These are phyloP conservation scores for Crepidotus variabilis DNA, from an alignment of 768 basidiomycete species.

Conservation along the genomic window DNA sequence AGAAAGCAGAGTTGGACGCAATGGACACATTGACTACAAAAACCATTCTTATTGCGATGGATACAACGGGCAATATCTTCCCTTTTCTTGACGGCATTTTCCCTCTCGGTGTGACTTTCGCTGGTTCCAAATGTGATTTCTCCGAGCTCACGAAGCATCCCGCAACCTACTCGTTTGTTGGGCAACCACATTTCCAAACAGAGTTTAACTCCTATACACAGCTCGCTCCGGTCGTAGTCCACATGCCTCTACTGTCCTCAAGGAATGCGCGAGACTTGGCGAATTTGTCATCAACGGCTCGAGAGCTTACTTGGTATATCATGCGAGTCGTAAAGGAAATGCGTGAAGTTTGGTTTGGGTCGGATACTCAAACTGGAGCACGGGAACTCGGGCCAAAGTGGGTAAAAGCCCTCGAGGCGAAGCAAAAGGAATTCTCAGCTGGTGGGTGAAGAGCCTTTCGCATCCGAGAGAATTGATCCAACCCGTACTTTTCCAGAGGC, in stretches of 20 bases:
- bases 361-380: slow-evolving; percentile 61
- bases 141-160: slow-evolving; percentile 46
- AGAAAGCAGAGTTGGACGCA: slow-evolving; percentile 33
- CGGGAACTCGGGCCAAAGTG: slow-evolving; percentile 72
- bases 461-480: slow-evolving; percentile 1
- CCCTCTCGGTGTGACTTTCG: slow-evolving; percentile 52
- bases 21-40: slow-evolving; percentile 52
- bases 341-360: slow-evolving; percentile 69
- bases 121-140: slow-evolving; percentile 29
- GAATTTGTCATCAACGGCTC: slow-evolving; percentile 60
- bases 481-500: slow-evolving; percentile 39
- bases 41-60: slow-evolving; percentile 62
- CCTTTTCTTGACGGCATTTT: slow-evolving; percentile 77
- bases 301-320: slow-evolving; percentile 70
- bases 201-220: slow-evolving; percentile 24
- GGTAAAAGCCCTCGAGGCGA: slow-evolving; percentile 60
- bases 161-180: slow-evolving; percentile 42
- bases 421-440: slow-evolving; percentile 63
- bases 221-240: slow-evolving; percentile 42
- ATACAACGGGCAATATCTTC: slow-evolving; percentile 54
- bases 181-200: slow-evolving; percentile 33
- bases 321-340: slow-evolving; percentile 72
- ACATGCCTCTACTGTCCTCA: slow-evolving; percentile 54
- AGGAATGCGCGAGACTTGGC: slow-evolving; percentile 66
- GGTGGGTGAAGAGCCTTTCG: slow-evolving; percentile 36